A percentile compares a stretch with the other conserved stretches of the same genome.
Conservation (phyloP, 148 eudicot species). For the Cornus suecica region DNA sequence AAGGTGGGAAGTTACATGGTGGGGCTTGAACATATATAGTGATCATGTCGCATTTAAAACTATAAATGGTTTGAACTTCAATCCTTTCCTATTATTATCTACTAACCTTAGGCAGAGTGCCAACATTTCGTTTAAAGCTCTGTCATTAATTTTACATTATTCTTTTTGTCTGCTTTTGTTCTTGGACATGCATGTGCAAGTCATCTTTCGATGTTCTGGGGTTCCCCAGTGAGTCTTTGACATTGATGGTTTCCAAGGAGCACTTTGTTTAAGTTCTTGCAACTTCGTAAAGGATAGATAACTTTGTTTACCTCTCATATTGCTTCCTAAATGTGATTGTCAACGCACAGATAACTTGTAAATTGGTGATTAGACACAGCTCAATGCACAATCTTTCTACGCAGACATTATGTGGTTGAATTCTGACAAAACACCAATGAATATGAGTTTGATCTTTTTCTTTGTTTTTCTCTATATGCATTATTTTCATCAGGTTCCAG, state of each 20-base stretch:
- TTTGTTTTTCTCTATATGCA: background rate
- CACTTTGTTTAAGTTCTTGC: background rate
- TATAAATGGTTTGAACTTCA: background rate
- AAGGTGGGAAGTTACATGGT: no score
- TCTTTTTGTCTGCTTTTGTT: background rate
- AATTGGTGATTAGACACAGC: background rate
- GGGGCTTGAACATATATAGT: no score
- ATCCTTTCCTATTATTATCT: background rate
- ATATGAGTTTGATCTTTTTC: constrained; percentile 6
- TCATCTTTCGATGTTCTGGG: background rate
- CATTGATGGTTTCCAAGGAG: background rate
- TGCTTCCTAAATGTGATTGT: background rate
- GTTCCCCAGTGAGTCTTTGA: no score
- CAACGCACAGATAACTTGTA: background rate
- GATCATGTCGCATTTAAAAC: no score
- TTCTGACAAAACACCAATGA: background rate
- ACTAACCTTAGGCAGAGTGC: background rate
- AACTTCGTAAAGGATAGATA: background rate
- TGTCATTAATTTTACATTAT: background rate
- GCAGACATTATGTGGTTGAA: background rate
- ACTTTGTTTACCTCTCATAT: no score
- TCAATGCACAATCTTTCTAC: background rate
- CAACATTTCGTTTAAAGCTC: background rate
- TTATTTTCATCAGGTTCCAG: constrained; percentile 59
- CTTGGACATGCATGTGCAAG: background rate